phyloP scores from a whole-genome alignment of 208 protist species.

The Naegleria fowleri region DNA sequence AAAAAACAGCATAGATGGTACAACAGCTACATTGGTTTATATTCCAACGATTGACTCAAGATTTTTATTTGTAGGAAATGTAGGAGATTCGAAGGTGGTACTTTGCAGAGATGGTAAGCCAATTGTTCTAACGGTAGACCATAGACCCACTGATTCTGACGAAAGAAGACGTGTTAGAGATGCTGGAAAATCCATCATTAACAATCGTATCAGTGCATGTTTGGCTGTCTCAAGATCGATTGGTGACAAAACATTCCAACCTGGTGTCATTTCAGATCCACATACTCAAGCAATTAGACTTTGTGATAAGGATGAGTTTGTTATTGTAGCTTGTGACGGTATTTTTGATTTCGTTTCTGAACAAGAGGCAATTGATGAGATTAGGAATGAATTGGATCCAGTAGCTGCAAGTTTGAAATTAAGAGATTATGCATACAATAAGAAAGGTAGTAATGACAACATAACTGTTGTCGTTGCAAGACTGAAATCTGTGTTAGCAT shows the following conservation, averaged over 20 bases:
- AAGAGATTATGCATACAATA: constrained; percentile 50
- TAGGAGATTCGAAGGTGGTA: constrained; percentile 49
- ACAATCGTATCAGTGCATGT: constrained; percentile 5
- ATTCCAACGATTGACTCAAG: constrained; percentile 19
- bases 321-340: constrained; percentile 47
- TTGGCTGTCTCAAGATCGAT: constrained; percentile 17
- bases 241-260: constrained; percentile 22
- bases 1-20: constrained; percentile 35
- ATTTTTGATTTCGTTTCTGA: constrained; percentile 56
- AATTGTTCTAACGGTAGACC: constrained; percentile 37
- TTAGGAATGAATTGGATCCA: constrained; percentile 36
- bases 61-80: constrained; percentile 50
- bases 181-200: not conserved
- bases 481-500: constrained; percentile 23
- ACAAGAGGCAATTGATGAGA: constrained; percentile 40
- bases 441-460: constrained; percentile 53
- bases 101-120: constrained; percentile 47
- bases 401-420: constrained; percentile 45
- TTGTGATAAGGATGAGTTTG: constrained; percentile 39
- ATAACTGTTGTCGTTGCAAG: constrained; percentile 49
- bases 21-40: constrained; percentile 43
- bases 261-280: constrained; percentile 31
- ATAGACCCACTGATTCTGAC: constrained; percentile 39
- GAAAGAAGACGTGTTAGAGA: constrained; percentile 26
- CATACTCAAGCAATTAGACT: not conserved